Evolutionary conservation across 2,329 filamentous ascomycete genomes (phyloP).

Genomic region (Phaeosphaeriaceae sp.): DNA sequence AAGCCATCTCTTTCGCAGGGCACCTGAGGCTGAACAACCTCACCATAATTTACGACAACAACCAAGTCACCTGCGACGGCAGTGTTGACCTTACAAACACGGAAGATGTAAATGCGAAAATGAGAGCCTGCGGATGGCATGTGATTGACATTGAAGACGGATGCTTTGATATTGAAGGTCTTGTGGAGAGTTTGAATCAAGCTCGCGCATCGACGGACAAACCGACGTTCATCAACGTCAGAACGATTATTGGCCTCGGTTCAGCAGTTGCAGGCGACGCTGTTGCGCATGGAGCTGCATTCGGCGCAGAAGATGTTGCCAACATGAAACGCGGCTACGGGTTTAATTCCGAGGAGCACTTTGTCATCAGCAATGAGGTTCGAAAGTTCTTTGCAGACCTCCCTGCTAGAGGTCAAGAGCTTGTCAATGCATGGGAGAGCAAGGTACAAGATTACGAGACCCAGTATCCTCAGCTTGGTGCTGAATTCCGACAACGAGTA

Average conservation of each 20-base stretch:
- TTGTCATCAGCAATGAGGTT: conserved; percentile 55
- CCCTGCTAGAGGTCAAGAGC: conserved; percentile 53
- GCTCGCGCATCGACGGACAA: conserved; percentile 56
- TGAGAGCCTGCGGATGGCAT: conserved; percentile 63
- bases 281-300: conserved; percentile 65
- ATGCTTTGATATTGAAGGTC: conserved; percentile 57
- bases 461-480: conserved; percentile 58
- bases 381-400: conserved; percentile 62
- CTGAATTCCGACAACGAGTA: conserved; percentile 57
- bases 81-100: conserved; percentile 62
- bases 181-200: conserved; percentile 57
- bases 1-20: conserved; percentile 64
- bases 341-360: conserved; percentile 58
- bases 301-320: conserved; percentile 61
- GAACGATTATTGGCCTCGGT: conserved; percentile 63
- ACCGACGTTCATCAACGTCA: conserved; percentile 65
- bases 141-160: conserved; percentile 63
- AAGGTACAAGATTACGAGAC: conserved; percentile 54
- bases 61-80: conserved; percentile 67
- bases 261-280: conserved; percentile 57
- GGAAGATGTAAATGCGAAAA: conserved; percentile 65
- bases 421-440: conserved; percentile 58
- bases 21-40: conserved; percentile 65
- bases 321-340: conserved; percentile 66
- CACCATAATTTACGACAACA: conserved; percentile 67